Conservation (phyloP, 2,329 filamentous ascomycete species). For the Aspergillus texensis region DNA sequence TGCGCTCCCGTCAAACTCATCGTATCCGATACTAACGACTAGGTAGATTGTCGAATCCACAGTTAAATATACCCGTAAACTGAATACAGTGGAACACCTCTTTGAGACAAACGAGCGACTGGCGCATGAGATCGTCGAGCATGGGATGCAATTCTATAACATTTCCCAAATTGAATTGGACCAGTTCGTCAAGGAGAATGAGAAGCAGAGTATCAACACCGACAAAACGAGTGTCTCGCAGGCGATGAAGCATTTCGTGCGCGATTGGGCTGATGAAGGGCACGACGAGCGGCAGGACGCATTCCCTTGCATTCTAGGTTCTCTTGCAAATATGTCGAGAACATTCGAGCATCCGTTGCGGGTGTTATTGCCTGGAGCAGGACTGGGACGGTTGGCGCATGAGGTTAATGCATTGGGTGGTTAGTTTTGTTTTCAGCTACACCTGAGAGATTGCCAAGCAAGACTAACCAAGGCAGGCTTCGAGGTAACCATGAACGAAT, state of each 20-base stretch:
- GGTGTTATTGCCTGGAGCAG: slow-evolving; percentile 57
- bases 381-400: slow-evolving; percentile 56
- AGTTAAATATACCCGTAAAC: slow-evolving; percentile 60
- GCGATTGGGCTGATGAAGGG: slow-evolving; percentile 59
- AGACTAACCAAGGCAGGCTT: slow-evolving; percentile 39
- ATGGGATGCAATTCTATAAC: slow-evolving; percentile 52
- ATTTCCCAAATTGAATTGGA: slow-evolving; percentile 50
- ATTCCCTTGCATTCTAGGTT: slow-evolving; percentile 38
- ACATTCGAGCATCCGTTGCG: slow-evolving; percentile 29
- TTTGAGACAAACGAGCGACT: slow-evolving; percentile 51
- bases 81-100: slow-evolving; percentile 48
- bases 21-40: not conserved
- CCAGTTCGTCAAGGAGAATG: slow-evolving; percentile 43
- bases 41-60: slow-evolving; percentile 59
- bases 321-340: slow-evolving; percentile 21
- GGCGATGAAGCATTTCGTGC: slow-evolving; percentile 59
- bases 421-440: slow-evolving; percentile 15
- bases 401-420: slow-evolving; percentile 52
- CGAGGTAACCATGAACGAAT: slow-evolving; percentile 60
- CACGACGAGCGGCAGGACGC: slow-evolving; percentile 48
- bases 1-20: not conserved
- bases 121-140: slow-evolving; percentile 50
- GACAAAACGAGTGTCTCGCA: slow-evolving; percentile 56
- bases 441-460: not conserved
- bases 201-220: slow-evolving; percentile 38